Conservation (phyloP, 306 rosid genomes). For the Biancaea sappan region DNA sequence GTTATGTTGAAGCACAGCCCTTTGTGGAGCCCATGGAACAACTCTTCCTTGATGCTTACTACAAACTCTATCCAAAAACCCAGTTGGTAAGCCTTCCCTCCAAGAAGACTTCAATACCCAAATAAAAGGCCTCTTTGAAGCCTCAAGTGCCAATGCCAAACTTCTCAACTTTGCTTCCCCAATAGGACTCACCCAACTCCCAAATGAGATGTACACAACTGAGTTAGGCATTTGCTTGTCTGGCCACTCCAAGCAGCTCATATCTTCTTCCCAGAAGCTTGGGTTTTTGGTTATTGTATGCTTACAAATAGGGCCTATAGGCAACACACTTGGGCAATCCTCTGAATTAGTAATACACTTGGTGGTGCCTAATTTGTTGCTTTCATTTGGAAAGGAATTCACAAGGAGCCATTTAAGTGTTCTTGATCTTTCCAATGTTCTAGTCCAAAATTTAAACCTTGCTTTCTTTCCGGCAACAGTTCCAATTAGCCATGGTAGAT, state of each 20-base stretch:
- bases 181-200: slow-evolving; percentile 89
- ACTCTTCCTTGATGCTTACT: slow-evolving; percentile 44
- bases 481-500: slow-evolving; percentile 92
- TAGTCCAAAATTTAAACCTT: slow-evolving; percentile 79
- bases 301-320: slow-evolving; percentile 53
- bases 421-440: slow-evolving; percentile 66
- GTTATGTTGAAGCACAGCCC: slow-evolving; percentile 54
- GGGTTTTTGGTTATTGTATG: slow-evolving; percentile 32
- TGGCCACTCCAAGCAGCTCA: slow-evolving; percentile 68
- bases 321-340: slow-evolving; percentile 35
- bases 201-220: slow-evolving; percentile 77
- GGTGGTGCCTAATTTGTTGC: too few relatives aligned
- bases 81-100: slow-evolving; percentile 64
- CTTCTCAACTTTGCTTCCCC: slow-evolving; percentile 58
- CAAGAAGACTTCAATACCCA: slow-evolving; percentile 72
- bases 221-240: slow-evolving; percentile 44
- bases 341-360: too few relatives aligned
- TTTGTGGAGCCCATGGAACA: slow-evolving; percentile 90
- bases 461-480: slow-evolving; percentile 55
- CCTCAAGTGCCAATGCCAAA: slow-evolving; percentile 67
- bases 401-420: slow-evolving; percentile 62
- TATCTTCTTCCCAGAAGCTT: slow-evolving; percentile 80
- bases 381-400: slow-evolving; percentile 66
- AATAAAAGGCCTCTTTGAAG: slow-evolving; percentile 59
- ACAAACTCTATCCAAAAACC: slow-evolving; percentile 45